phyloP scores from a whole-genome alignment of 108 stramenopile genomes.

The Poteriospumella lacustris region DNA sequence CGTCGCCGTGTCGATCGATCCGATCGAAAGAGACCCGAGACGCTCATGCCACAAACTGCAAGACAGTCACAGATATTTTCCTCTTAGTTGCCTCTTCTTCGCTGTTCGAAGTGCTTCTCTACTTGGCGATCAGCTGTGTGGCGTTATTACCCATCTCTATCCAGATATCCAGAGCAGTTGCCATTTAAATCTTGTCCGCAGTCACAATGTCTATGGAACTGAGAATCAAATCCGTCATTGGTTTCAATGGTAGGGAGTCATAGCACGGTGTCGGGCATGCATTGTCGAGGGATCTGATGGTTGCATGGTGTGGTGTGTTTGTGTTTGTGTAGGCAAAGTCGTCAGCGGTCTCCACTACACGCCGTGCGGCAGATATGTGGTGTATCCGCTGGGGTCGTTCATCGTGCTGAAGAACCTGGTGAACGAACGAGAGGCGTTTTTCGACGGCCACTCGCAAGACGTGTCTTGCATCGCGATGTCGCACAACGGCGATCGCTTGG shows the following conservation, averaged over 20 bases:
- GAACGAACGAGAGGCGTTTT: conserved; percentile 56
- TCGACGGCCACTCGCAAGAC: conserved; percentile 66
- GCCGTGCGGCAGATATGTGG: conserved; percentile 63
- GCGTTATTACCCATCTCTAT: too few relatives aligned
- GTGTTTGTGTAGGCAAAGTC: conserved; percentile 39
- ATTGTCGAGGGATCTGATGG: too few relatives aligned
- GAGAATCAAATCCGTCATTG: conserved; percentile 52
- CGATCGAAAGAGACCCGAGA: too few relatives aligned
- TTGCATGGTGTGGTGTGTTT: not conserved
- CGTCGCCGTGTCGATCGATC: too few relatives aligned
- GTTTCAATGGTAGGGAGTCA: conserved; percentile 48
- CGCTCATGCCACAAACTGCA: too few relatives aligned
- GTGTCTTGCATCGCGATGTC: conserved; percentile 66
- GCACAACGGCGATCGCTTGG: conserved; percentile 61
- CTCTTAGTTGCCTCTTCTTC: too few relatives aligned
- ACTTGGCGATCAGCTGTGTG: too few relatives aligned
- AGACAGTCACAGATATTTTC: too few relatives aligned
- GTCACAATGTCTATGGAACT: conserved; percentile 38
- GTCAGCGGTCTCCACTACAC: conserved; percentile 64
- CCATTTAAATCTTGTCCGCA: too few relatives aligned
- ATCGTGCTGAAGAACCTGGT: conserved; percentile 47
- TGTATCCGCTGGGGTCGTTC: conserved; percentile 58
- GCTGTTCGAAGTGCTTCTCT: too few relatives aligned
- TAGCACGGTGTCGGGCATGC: too few relatives aligned
- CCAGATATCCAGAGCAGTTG: too few relatives aligned